These are phyloP conservation scores for Saccharomycopsis fermentans DNA, from an alignment of 805 yeast genomes.

Conservation along the genomic window DNA sequence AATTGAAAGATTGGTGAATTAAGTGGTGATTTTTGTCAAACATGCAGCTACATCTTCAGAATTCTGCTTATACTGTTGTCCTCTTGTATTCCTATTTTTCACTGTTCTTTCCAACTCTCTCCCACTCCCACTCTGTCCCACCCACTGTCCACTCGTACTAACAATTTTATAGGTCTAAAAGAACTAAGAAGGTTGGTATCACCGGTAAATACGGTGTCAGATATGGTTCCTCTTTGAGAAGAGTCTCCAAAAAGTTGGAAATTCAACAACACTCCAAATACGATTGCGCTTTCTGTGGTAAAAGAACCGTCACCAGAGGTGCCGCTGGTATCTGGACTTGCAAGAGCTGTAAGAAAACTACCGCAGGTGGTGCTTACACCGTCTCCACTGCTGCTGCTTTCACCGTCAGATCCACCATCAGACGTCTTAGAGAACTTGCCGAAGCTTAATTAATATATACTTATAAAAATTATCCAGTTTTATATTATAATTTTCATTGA, in stretches of 20 bases:
- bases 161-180: constrained; percentile 85
- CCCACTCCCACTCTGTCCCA: too few relatives aligned
- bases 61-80: too few relatives aligned
- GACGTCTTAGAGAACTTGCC: constrained; percentile 99
- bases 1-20: too few relatives aligned
- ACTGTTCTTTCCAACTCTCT: too few relatives aligned
- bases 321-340: constrained; percentile 99
- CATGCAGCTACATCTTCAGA: too few relatives aligned
- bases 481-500: constrained; percentile 1
- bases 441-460: constrained; percentile 65
- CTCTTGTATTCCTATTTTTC: too few relatives aligned
- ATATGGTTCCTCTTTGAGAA: constrained; percentile 99
- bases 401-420: constrained; percentile 99
- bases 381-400: constrained; percentile 99
- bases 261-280: constrained; percentile 97
- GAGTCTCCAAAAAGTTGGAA: constrained; percentile 99
- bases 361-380: constrained; percentile 99
- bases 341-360: constrained; percentile 87
- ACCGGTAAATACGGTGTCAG: constrained; percentile 99
- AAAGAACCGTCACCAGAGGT: constrained; percentile 94
- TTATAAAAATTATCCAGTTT: too few relatives aligned
- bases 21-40: too few relatives aligned
- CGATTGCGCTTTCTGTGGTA: constrained; percentile 99
- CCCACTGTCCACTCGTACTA: too few relatives aligned
- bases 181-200: constrained; percentile 99